These are phyloP conservation scores for Vaccinium vitisidaea DNA, from an alignment of 148 eudicot species.

Conservation along the genomic window DNA sequence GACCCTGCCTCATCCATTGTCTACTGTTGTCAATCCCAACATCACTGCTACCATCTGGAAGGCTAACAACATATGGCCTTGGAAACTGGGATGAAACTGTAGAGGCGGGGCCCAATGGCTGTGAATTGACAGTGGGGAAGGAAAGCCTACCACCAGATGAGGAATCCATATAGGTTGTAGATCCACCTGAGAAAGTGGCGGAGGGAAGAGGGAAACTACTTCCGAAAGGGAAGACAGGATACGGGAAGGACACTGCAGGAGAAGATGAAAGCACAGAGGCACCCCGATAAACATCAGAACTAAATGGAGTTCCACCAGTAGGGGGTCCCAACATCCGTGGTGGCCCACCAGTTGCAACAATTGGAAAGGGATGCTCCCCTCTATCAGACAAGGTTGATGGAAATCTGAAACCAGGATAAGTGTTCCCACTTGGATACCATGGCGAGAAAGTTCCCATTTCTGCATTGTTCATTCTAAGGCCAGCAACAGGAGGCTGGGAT, in stretches of 20 bases:
- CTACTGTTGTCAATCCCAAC: conserved; percentile 41
- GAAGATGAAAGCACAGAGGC: conserved; percentile 72
- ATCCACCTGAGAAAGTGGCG: conserved; percentile 49
- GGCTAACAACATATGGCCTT: conserved; percentile 58
- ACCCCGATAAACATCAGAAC: conserved; percentile 66
- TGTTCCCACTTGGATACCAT: conserved; percentile 65
- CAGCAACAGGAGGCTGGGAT: conserved; percentile 38
- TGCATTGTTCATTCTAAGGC: conserved; percentile 45
- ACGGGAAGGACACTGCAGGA: conserved; percentile 59
- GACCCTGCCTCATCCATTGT: conserved; percentile 70
- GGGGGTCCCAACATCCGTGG: conserved; percentile 53
- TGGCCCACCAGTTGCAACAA: conserved; percentile 47
- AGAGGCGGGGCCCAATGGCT: conserved; percentile 49
- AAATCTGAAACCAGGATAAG: conserved; percentile 48
- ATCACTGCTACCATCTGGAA: conserved; percentile 51
- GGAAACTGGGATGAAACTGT: conserved; percentile 57
- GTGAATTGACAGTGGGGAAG: conserved; percentile 54
- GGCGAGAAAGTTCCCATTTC: conserved; percentile 47
- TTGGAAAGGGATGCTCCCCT: conserved; percentile 49
- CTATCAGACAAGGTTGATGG: conserved; percentile 54
- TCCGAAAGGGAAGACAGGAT: conserved; percentile 68
- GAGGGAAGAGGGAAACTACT: conserved; percentile 61
- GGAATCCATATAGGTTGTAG: conserved; percentile 55
- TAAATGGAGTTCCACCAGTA: conserved; percentile 41
- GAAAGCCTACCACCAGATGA: conserved; percentile 55